These are phyloP conservation scores for Neopestalotiopsis rosae DNA, from an alignment of 2,329 filamentous ascomycete species.

Conservation along the genomic window DNA sequence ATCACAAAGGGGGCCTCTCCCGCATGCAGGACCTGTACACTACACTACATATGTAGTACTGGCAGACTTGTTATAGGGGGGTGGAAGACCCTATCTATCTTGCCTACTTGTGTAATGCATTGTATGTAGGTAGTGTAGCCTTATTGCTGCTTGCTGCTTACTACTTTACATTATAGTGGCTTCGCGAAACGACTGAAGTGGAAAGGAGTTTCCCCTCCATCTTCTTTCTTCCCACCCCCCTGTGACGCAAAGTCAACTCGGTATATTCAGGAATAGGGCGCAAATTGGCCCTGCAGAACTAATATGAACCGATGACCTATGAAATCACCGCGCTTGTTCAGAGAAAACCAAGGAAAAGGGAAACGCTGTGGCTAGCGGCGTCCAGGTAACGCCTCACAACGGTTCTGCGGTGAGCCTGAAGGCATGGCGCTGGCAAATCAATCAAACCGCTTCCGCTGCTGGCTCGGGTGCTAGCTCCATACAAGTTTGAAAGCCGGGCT, in stretches of 20 bases:
- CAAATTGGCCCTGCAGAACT: not conserved
- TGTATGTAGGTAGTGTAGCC: no score
- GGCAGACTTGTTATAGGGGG: not conserved
- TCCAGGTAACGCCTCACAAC: not conserved
- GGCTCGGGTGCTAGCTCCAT: not conserved
- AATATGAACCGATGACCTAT: not conserved
- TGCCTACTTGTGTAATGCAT: no score
- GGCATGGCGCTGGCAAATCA: not conserved
- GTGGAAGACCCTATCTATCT: no score
- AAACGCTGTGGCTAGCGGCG: not conserved
- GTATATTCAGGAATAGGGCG: no score
- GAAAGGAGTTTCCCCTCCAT: no score
- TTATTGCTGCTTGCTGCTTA: no score
- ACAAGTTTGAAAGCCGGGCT: not conserved
- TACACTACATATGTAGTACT: not conserved
- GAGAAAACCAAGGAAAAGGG: not conserved
- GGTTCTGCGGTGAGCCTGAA: constrained; percentile 1
- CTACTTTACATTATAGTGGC: no score
- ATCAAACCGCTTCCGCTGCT: not conserved
- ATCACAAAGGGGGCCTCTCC: not conserved
- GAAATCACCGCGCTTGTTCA: not conserved
- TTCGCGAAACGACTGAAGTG: no score
- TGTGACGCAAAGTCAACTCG: no score
- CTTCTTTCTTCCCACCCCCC: no score
- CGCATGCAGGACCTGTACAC: not conserved